Percentiles rank a stretch among this genome's conserved stretches.
These are phyloP conservation scores for Rubus parviflorus DNA, from an alignment of 306 rosid genomes.

Conservation along the genomic window DNA sequence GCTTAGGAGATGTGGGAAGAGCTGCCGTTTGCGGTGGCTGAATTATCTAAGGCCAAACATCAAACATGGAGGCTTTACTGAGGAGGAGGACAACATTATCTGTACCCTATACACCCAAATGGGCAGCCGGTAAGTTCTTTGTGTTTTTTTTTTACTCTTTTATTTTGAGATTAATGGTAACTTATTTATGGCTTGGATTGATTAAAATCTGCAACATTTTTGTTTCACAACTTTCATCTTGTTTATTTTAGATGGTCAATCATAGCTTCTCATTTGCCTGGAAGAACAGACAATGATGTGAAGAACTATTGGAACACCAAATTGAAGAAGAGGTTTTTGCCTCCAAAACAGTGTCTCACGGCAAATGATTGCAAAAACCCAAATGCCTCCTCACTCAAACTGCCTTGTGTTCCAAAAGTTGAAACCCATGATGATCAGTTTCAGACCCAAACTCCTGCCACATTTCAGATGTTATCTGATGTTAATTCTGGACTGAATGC, in stretches of 20 bases:
- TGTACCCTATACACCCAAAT: conserved; percentile 57
- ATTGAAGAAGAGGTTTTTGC: conserved; percentile 63
- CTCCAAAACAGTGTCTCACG: conserved; percentile 41
- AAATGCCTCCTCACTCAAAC: conserved; percentile 16
- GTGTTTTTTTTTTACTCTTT: not conserved
- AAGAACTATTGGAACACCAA: conserved; percentile 91
- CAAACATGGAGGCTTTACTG: conserved; percentile 85
- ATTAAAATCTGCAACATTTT: not conserved
- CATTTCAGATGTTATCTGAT: conserved; percentile 13
- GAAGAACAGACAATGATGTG: conserved; percentile 92
- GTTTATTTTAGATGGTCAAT: conserved; percentile 66
- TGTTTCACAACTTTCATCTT: not conserved
- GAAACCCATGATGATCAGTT: conserved; percentile 24
- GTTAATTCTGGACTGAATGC: conserved; percentile 21
- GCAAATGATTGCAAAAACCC: conserved; percentile 10
- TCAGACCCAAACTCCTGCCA: conserved; percentile 23
- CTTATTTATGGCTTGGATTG: not conserved
- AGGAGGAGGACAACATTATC: conserved; percentile 70
- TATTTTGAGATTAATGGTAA: not conserved
- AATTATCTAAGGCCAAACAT: conserved; percentile 89
- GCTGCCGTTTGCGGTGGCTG: conserved; percentile 88
- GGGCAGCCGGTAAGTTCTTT: conserved; percentile 70
- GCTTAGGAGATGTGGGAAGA: conserved; percentile 83
- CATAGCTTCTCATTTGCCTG: conserved; percentile 72
- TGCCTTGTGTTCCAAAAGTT: conserved; percentile 24